Base-by-base conservation (phyloP, 768 basidiomycete species). In the Cyclocybe cylindracea region DNA sequence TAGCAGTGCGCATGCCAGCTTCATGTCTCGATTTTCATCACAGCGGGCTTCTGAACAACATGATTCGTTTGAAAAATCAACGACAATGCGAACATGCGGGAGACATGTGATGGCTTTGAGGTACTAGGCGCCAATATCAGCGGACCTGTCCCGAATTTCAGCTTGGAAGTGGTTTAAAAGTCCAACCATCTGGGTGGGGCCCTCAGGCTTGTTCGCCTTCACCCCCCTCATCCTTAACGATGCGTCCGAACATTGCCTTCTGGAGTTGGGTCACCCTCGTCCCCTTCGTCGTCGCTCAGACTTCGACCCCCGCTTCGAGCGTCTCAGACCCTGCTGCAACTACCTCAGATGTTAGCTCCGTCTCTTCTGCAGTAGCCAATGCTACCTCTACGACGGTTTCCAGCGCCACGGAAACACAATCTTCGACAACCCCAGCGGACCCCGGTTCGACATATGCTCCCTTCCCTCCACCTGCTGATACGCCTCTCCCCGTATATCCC, bases 401-500 rank as follows among this genome's bases (percentile, higher is more conserved):
- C 7, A 32, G 32, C 29, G 39, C 35, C 18, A 32, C 44, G n/a
- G n/a, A 32, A 14, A 11, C 32, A 1, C 16, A 44, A 29, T 36
- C 45, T 14, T 48, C 60, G 14, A 40, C 32, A 29, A 48, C 40
- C 24, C 24, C 24, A 24, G 3, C 24, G 24, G 24, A 24, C 24
- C 24, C 24, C 24, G 24, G 24, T 24, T 24, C 24, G 24, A 24
- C 24, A 24, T 87, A 88, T 73, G 67, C 76, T 10, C 78, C 85
- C 3, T 86, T 79, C 72, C 84, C 87, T 1, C 73, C 79, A 10
- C 85, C 87, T 11, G 78, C 81, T 0, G 77, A 82, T 48, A 58
- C 70, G 0, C 76, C 87, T 7, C 73, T 79, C 0, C 77, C 77
- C 6, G 65, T 80, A 4, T 87, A 79, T 61, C 80, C 82, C 7